Conservation (phyloP, 495 filamentous ascomycete genomes). For the Penicillium soppii region DNA sequence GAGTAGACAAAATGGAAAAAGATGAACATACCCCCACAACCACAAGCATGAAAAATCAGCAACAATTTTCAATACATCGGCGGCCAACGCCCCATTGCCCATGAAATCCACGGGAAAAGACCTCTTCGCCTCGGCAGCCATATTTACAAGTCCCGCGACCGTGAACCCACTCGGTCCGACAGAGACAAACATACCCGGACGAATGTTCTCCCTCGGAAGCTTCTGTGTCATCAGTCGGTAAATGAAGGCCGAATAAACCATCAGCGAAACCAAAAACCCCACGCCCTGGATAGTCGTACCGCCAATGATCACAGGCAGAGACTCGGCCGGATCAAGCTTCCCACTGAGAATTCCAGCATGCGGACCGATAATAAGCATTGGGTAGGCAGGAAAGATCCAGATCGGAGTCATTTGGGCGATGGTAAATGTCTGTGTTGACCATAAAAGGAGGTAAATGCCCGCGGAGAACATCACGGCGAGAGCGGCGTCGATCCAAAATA, state of each 20-base stretch:
- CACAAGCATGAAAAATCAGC: slow-evolving; percentile 66
- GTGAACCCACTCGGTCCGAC: slow-evolving; percentile 82
- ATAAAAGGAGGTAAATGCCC: slow-evolving; percentile 72
- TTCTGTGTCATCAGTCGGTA: slow-evolving; percentile 93
- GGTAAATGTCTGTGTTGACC: slow-evolving; percentile 73
- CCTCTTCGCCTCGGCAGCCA: slow-evolving; percentile 49
- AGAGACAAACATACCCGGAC: slow-evolving; percentile 83
- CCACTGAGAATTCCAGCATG: slow-evolving; percentile 66
- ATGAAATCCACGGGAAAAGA: slow-evolving; percentile 55
- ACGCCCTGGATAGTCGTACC: slow-evolving; percentile 77
- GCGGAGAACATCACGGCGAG: slow-evolving; percentile 63
- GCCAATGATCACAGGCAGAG: slow-evolving; percentile 66
- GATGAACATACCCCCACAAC: slow-evolving; percentile 66
- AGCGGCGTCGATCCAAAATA: slow-evolving; percentile 74
- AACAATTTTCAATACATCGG: slow-evolving; percentile 52
- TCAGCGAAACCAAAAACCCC: slow-evolving; percentile 79
- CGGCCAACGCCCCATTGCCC: slow-evolving; percentile 57
- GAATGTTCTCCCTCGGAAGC: slow-evolving; percentile 69
- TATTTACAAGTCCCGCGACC: slow-evolving; percentile 62
- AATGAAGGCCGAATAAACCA: slow-evolving; percentile 83
- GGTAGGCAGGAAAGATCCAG: slow-evolving; percentile 91
- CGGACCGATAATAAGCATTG: slow-evolving; percentile 76
- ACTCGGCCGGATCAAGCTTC: slow-evolving; percentile 41
- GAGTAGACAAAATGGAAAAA: background rate
- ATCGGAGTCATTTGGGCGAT: slow-evolving; percentile 87